These are phyloP conservation scores for Rehmannia glutinosa DNA, from an alignment of 257 asterid species.

Conservation along the genomic window DNA sequence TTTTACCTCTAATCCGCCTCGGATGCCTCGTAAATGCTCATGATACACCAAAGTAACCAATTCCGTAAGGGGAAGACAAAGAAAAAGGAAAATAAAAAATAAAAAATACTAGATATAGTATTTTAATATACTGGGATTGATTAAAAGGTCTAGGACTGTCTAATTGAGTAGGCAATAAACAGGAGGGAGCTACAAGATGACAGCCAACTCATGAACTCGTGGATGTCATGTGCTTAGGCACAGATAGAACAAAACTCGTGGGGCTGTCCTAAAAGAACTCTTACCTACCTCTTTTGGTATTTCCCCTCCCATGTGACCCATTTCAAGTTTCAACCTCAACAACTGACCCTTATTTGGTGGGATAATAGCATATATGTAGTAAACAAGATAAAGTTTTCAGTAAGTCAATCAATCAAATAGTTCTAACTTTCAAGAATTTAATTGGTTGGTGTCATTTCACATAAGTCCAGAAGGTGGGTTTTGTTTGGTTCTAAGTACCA, in stretches of 20 bases:
- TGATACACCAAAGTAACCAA: not conserved
- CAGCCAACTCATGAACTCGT: conserved; percentile 49
- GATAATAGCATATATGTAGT: not conserved
- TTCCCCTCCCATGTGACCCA: conserved; percentile 49
- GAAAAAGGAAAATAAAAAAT: not conserved
- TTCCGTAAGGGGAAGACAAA: not conserved
- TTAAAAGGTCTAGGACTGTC: conserved; percentile 18
- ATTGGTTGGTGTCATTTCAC: no score
- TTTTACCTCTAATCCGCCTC: no score
- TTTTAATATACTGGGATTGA: not conserved
- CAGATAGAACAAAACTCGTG: conserved; percentile 34
- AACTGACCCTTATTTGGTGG: conserved; percentile 29
- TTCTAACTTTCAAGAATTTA: no score
- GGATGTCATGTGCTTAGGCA: conserved; percentile 71
- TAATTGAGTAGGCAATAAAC: conserved; percentile 27
- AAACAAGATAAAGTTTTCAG: not conserved
- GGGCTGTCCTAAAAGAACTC: conserved; percentile 41
- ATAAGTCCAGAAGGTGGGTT: no score
- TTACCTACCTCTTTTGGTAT: conserved; percentile 51
- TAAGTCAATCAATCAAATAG: not conserved
- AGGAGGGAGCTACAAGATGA: no score
- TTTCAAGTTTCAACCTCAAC: not conserved
- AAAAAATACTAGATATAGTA: not conserved
- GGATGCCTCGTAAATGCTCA: no score
- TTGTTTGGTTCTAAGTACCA: no score